Conservation (phyloP, 2,329 filamentous ascomycete genomes). For the Diplocarpon mali region DNA sequence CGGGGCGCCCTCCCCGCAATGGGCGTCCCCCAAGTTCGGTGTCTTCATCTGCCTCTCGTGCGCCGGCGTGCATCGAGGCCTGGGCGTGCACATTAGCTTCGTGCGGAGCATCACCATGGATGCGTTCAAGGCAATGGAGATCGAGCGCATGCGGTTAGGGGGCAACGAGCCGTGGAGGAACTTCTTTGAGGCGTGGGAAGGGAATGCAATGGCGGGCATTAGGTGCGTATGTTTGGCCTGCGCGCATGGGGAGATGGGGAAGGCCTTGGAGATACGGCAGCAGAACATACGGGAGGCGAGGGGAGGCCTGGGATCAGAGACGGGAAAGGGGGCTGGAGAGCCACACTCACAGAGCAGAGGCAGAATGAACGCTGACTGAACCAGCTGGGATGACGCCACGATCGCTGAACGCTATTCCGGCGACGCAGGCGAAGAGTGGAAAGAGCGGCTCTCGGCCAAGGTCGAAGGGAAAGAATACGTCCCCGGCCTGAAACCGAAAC, state of each 20-base stretch:
- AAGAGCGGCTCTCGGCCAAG: slow-evolving; percentile 77
- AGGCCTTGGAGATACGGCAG: neutral
- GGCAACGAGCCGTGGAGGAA: slow-evolving; percentile 80
- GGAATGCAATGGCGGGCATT: slow-evolving; percentile 55
- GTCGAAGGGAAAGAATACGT: slow-evolving; percentile 84
- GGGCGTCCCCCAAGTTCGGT: slow-evolving; percentile 94
- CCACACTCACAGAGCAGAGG: neutral
- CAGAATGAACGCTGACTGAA: neutral
- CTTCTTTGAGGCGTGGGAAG: slow-evolving; percentile 70
- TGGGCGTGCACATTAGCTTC: slow-evolving; percentile 97
- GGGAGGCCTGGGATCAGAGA: neutral
- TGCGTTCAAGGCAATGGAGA: slow-evolving; percentile 87
- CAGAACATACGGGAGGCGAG: neutral
- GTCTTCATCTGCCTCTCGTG: slow-evolving; percentile 98
- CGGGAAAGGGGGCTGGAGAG: neutral
- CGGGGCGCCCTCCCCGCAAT: slow-evolving; percentile 90
- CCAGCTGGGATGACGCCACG: slow-evolving; percentile 63
- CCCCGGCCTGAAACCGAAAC: slow-evolving; percentile 56
- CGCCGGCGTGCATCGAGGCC: slow-evolving; percentile 84
- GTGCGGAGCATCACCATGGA: slow-evolving; percentile 98
- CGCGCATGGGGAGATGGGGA: neutral
- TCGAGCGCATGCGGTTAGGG: slow-evolving; percentile 84
- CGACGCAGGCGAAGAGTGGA: slow-evolving; percentile 89
- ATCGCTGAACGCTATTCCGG: slow-evolving; percentile 86
- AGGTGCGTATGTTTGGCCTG: slow-evolving; percentile 16